A percentile compares a stretch with the other conserved stretches of the same genome.
Evolutionary conservation across 176 grass and related monocot species (phyloP).

Genomic region (Puccinellia tenuiflora): DNA sequence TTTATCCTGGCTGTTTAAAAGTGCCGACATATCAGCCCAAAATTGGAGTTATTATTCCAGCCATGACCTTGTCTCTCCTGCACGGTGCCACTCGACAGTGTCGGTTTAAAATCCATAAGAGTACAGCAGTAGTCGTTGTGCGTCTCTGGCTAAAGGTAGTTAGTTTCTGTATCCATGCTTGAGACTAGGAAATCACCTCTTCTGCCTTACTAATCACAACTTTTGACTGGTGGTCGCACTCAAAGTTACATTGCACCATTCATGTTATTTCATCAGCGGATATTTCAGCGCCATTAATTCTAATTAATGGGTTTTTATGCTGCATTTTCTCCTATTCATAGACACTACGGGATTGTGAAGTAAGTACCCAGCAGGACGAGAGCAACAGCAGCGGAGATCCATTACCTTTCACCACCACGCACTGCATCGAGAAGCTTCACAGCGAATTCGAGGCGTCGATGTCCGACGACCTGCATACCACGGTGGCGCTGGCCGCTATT

Average conservation of each 20-base stretch:
- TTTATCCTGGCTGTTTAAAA: neutral
- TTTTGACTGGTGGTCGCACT: neutral
- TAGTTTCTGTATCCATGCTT: slow-evolving; percentile 3
- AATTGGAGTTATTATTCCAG: neutral
- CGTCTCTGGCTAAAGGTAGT: neutral
- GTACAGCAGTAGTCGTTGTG: too few relatives aligned
- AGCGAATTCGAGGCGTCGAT: slow-evolving; percentile 67
- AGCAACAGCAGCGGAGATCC: slow-evolving; percentile 14
- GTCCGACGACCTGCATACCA: slow-evolving; percentile 88
- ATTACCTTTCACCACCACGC: slow-evolving; percentile 48
- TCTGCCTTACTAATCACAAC: neutral
- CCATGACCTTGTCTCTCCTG: neutral
- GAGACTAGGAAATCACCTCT: neutral
- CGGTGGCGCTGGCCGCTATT: slow-evolving; percentile 62
- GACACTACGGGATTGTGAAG: slow-evolving; percentile 73
- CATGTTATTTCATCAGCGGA: neutral
- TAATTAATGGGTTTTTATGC: slow-evolving; percentile 11
- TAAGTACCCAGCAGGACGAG: slow-evolving; percentile 37
- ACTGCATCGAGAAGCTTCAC: slow-evolving; percentile 59
- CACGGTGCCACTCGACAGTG: neutral
- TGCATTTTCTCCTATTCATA: slow-evolving; percentile 29
- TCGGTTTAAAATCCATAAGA: neutral
- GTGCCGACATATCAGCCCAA: neutral
- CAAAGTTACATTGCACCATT: neutral
- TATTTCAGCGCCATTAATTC: neutral